Base-by-base conservation (phyloP, 129 eudicot species). In the Mikania micrantha region DNA sequence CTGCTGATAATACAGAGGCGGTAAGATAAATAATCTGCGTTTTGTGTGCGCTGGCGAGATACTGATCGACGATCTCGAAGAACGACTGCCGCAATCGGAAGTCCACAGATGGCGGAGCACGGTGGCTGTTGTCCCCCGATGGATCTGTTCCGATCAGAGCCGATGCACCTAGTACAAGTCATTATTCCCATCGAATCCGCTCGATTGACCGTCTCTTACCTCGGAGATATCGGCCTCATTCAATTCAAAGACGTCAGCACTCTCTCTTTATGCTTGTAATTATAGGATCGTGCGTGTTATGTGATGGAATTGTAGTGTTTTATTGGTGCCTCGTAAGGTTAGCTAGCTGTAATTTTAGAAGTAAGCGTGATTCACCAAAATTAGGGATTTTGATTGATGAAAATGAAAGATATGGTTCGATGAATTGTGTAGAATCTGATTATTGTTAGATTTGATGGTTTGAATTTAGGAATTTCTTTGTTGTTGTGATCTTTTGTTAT, bases 61-160 rank as follows among this genome's bases (percentile, higher is more conserved):
- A 63, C 71, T 57, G 66, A 74, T 74, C 79, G 73, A 66, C 79
- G 73, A 74, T 66, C 79, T 54, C 60, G 3, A 73, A 17, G 4
- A 45, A 7, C 64, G 9, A 21, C 20, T 52, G 74, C 45, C 77
- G 45, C 65, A 64, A 64, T 52, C 44, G 22, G 29, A n/a, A 34
- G n/a, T 61, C 27, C 0, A 64, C 7, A 54, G 8, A 52, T 32
- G 72, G 57, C 48, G 21, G 80, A 60, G 36, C 41, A 68, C 70
- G 65, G 75, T 16, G 98, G 98, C 5, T 92, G 98, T 73, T 88
- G 87, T 38, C 96, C 95, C 41, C 85, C 96, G 68, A 92, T 92
- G 96, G 98, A 92, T 88, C 96, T 92, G 79, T 78, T 92, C 83
- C 85, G 98, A 59, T 92, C 98, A 59, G 96, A 92, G 82, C 77